phyloP scores from a whole-genome alignment of 2,329 filamentous ascomycete species.

The Verticillium zaregamsianum region DNA sequence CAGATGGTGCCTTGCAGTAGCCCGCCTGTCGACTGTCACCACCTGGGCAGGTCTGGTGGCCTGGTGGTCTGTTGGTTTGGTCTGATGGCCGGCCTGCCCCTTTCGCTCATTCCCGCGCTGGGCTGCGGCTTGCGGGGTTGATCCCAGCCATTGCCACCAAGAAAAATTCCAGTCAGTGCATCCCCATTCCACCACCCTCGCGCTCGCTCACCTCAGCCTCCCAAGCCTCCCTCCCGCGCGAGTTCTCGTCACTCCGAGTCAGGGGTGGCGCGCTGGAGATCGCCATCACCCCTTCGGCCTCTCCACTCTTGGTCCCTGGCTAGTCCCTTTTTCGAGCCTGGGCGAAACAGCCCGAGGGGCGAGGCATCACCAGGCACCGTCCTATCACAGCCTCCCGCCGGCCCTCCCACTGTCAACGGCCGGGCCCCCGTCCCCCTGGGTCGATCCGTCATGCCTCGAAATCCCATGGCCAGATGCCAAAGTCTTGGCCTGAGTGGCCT shows the following conservation, averaged over 20 bases:
- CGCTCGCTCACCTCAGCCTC: conserved; percentile 2
- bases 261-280: conserved; percentile 6
- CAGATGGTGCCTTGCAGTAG: conserved; percentile 3
- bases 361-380: conserved; percentile 10
- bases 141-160: conserved; percentile 12
- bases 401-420: conserved; percentile 12
- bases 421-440: conserved; percentile 22
- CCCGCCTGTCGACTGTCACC: conserved; percentile 1
- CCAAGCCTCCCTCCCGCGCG: conserved; percentile 7
- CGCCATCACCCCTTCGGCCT: background rate
- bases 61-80: background rate
- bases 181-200: conserved; percentile 3
- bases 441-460: conserved; percentile 34
- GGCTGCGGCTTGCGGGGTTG: conserved; percentile 2
- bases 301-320: conserved; percentile 14
- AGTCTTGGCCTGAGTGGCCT: conserved; percentile 29
- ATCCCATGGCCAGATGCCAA: conserved; percentile 25
- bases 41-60: background rate
- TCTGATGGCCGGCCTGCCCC: conserved; percentile 1
- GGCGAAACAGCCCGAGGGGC: conserved; percentile 15
- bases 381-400: conserved; percentile 23
- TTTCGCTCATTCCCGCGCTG: conserved; percentile 11
- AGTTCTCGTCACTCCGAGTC: background rate
- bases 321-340: conserved; percentile 13
- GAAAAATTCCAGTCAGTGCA: conserved; percentile 10